Evolutionary conservation across 306 rosid species (phyloP), one percentile per base, ranked within the genome.

Genomic region (Nissolia schottii): DNA sequence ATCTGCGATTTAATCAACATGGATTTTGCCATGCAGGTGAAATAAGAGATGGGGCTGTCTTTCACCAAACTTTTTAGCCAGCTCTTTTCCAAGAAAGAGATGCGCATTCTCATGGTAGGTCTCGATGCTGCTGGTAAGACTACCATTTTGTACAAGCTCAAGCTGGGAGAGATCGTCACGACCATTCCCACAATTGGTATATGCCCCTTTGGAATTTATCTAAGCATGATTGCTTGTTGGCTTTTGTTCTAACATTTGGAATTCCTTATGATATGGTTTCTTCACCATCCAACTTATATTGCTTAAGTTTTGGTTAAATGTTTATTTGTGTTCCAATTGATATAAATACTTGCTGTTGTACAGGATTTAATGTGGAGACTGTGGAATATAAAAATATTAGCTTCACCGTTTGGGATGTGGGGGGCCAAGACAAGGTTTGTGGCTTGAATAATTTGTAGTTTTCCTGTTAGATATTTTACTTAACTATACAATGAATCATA

Each of bases 361-460:
- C 69, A 83, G 86, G 87, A 41, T 86, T 86, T 77, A 83, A 86
- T 83, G n/a, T n/a, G n/a, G n/a, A n/a, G n/a, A n/a, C n/a, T n/a
- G n/a, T n/a, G n/a, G n/a, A n/a, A n/a, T n/a, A 86, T 20, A 81
- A 86, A 77, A 86, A 86, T 62, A 81, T 86, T 38, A 86, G 90
- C 79, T 86, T 86, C 70, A 81, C 87, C 0, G 88, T 83, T 14
- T 83, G 90, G 90, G 90, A 86, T 83, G 90, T 86, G 1, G 90
- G 90, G n/a, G 90, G 90, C 68, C 87, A 86, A 73, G 90, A 86
- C 78, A 86, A 86, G 90, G 86, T 86, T 58, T 71, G 81, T 72
- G 22, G 3, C 22, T 15, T 37, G 67, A 15, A 9, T 29, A 5
- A 11, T 46, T 27, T 63, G n/a, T 67, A n/a, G 20, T 50, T 31